Conservation (phyloP, 2,329 filamentous ascomycete genomes). For the Monosporascus sp. region DNA sequence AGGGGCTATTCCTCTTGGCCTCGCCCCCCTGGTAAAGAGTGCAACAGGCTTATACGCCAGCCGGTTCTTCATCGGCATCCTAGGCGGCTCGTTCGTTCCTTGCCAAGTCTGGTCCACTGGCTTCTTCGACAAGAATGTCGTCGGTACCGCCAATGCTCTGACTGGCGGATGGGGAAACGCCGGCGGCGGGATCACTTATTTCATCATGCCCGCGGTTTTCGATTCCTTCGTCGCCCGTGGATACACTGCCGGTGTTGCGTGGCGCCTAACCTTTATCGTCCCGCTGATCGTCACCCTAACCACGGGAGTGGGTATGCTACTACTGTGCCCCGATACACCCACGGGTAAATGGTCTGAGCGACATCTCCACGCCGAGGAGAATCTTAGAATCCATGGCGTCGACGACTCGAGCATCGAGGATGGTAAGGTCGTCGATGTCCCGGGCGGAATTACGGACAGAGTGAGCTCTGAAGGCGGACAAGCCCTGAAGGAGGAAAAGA, state of each 20-base stretch:
- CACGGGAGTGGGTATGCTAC: constrained; percentile 62
- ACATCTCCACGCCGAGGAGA: constrained; percentile 49
- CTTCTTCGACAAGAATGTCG: constrained; percentile 89
- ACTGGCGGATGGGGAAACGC: constrained; percentile 82
- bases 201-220: constrained; percentile 86
- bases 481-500: constrained; percentile 34
- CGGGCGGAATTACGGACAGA: constrained; percentile 42
- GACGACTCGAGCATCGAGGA: constrained; percentile 11
- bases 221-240: constrained; percentile 64
- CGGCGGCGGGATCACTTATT: constrained; percentile 87
- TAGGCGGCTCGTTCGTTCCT: constrained; percentile 73
- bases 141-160: constrained; percentile 82
- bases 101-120: constrained; percentile 91
- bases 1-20: constrained; percentile 74
- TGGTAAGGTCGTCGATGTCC: constrained; percentile 43
- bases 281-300: constrained; percentile 70
- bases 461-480: constrained; percentile 30
- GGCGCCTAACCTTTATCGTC: constrained; percentile 80
- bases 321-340: constrained; percentile 76
- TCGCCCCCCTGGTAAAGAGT: constrained; percentile 70
- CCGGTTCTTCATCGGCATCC: constrained; percentile 75
- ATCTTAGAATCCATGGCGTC: constrained; percentile 41
- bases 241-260: constrained; percentile 62
- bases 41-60: constrained; percentile 63
- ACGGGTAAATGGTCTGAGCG: constrained; percentile 77